phyloP scores from a whole-genome alignment of 345 rosid genomes.

The Luvunga scandens region DNA sequence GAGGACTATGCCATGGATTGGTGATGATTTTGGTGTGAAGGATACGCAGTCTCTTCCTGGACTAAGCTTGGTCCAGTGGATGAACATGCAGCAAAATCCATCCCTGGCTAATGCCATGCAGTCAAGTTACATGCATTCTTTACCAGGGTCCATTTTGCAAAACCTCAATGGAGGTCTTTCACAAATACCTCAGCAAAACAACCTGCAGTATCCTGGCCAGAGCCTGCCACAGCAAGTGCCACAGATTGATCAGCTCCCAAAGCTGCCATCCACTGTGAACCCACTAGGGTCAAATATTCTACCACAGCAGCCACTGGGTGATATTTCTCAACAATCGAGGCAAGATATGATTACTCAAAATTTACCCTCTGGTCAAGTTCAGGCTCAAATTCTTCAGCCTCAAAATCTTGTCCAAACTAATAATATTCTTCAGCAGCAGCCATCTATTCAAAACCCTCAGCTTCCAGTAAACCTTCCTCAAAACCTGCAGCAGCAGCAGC shows the following conservation, averaged over 20 bases:
- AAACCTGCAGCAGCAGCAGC: constrained; percentile 53
- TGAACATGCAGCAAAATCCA: constrained; percentile 84
- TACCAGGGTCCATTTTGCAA: constrained; percentile 45
- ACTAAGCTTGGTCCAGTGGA: constrained; percentile 85
- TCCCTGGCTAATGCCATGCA: constrained; percentile 46
- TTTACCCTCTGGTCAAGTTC: constrained; percentile 42
- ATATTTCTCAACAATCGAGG: constrained; percentile 42
- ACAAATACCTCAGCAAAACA: constrained; percentile 44
- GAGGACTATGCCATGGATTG: constrained; percentile 91
- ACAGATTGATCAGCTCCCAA: constrained; percentile 45
- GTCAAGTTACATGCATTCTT: constrained; percentile 43
- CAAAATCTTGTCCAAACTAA: constrained; percentile 38
- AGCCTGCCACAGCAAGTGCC: constrained; percentile 48
- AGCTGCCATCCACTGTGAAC: constrained; percentile 37
- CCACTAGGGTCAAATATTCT: constrained; percentile 30
- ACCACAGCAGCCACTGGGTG: constrained; percentile 43
- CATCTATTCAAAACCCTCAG: constrained; percentile 42
- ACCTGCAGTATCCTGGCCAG: constrained; percentile 37
- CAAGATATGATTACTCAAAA: constrained; percentile 45
- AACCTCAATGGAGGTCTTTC: constrained; percentile 43
- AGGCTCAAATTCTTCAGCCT: constrained; percentile 48
- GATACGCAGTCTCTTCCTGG: constrained; percentile 68
- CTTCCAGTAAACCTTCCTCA: constrained; percentile 47
- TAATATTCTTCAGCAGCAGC: constrained; percentile 44
- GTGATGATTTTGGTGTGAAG: constrained; percentile 68